These are phyloP conservation scores for Spergularia marina DNA, from an alignment of 148 eudicot species.

Conservation along the genomic window DNA sequence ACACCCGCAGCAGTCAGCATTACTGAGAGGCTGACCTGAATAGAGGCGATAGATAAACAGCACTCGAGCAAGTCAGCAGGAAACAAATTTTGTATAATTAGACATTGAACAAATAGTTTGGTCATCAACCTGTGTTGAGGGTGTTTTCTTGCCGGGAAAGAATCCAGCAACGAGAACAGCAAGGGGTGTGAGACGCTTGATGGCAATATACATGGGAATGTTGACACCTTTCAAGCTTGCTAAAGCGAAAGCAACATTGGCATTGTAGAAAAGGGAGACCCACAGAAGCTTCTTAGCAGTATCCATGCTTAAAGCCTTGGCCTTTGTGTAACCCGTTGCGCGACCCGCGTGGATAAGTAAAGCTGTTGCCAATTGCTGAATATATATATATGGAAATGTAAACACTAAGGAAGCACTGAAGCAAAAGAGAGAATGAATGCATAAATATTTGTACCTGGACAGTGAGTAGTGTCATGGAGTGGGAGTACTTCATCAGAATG, in stretches of 20 bases:
- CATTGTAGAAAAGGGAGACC: constrained; percentile 94
- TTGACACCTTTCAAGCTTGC: constrained; percentile 99
- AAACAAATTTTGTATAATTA: too few relatives aligned
- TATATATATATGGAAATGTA: too few relatives aligned
- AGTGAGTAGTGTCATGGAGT: constrained; percentile 90
- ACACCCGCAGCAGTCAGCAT: constrained; percentile 87
- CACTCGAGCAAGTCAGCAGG: neutral
- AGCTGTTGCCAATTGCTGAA: constrained; percentile 81
- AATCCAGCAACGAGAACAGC: constrained; percentile 86
- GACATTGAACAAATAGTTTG: neutral
- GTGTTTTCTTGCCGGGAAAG: constrained; percentile 72
- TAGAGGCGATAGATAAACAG: neutral
- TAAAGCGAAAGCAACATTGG: constrained; percentile 95
- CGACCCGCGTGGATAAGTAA: constrained; percentile 78
- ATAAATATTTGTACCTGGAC: constrained; percentile 53
- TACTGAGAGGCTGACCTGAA: constrained; percentile 85
- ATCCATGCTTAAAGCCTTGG: constrained; percentile 58
- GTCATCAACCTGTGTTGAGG: constrained; percentile 63
- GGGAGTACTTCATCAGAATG: constrained; percentile 75
- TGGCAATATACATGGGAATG: constrained; percentile 97
- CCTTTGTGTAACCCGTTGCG: constrained; percentile 69
- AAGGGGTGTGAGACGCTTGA: constrained; percentile 91
- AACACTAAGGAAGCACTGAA: too few relatives aligned
- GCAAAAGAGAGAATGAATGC: too few relatives aligned
- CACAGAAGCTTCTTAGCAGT: constrained; percentile 84